Conservation (phyloP, 495 filamentous ascomycete species). For the Cladorrhinum samala region DNA sequence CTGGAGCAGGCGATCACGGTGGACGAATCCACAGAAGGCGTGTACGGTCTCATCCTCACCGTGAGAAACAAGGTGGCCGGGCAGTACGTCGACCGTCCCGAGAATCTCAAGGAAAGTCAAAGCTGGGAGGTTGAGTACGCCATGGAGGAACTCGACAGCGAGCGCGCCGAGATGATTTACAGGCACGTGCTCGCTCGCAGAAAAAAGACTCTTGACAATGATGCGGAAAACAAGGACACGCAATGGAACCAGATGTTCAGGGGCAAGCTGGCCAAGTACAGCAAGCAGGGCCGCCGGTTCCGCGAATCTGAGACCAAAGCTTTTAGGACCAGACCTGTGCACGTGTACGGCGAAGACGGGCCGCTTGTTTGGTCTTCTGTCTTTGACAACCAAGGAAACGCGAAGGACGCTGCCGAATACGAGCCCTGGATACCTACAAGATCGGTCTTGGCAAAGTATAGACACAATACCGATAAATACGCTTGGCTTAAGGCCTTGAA, state of each 20-base stretch:
- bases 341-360: constrained; percentile 24
- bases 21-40: constrained; percentile 1
- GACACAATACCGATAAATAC: constrained; percentile 1
- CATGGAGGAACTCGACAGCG: constrained; percentile 47
- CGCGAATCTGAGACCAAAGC: constrained; percentile 17
- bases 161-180: constrained; percentile 45
- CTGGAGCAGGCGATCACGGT: background rate
- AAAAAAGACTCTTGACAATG: constrained; percentile 26
- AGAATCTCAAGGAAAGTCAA: constrained; percentile 41
- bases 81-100: constrained; percentile 53
- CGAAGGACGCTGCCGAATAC: constrained; percentile 2
- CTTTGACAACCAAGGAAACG: constrained; percentile 13
- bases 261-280: constrained; percentile 24
- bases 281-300: constrained; percentile 21
- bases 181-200: constrained; percentile 46
- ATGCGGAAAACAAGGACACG: constrained; percentile 30
- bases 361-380: constrained; percentile 23
- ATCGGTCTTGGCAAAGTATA: background rate
- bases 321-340: constrained; percentile 19
- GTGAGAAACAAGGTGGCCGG: constrained; percentile 71
- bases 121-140: constrained; percentile 74
- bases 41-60: constrained; percentile 56
- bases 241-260: constrained; percentile 35
- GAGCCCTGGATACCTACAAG: background rate
- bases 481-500: too few relatives aligned